A percentile compares a stretch with the other conserved stretches of the same genome.
Evolutionary conservation across 768 basidiomycete genomes (phyloP).

Genomic region (Kondoa malvinella): DNA sequence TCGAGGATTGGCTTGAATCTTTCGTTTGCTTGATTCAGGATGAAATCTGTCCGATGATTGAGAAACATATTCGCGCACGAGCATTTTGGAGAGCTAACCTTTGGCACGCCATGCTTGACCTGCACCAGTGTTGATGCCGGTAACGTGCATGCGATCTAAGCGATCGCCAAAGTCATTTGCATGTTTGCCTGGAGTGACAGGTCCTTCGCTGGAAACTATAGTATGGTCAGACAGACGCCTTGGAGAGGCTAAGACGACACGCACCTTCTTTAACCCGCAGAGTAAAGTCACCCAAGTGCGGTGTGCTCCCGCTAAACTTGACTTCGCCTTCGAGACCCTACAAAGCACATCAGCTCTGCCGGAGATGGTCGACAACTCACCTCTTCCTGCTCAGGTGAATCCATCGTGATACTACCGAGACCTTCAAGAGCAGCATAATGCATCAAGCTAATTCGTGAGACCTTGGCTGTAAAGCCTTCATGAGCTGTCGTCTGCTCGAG

Average conservation of each 20-base stretch:
- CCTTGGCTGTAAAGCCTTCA: slow-evolving; percentile 26
- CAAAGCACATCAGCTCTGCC: background rate
- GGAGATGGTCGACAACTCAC: slow-evolving; percentile 35
- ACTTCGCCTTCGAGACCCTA: slow-evolving; percentile 61
- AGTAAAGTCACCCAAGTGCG: slow-evolving; percentile 64
- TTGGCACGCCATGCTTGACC: slow-evolving; percentile 25
- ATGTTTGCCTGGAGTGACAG: slow-evolving; percentile 11
- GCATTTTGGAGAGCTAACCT: background rate
- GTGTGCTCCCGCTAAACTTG: slow-evolving; percentile 52
- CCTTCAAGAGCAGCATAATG: slow-evolving; percentile 83
- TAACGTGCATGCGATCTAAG: slow-evolving; percentile 19
- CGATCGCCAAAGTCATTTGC: slow-evolving; percentile 22
- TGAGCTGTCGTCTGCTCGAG: background rate
- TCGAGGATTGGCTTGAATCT: slow-evolving; percentile 43
- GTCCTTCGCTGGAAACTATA: slow-evolving; percentile 13
- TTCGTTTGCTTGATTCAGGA: slow-evolving; percentile 46
- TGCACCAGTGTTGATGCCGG: slow-evolving; percentile 12
- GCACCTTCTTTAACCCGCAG: slow-evolving; percentile 64
- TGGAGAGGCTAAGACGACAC: slow-evolving; percentile 47
- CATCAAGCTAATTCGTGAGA: slow-evolving; percentile 55
- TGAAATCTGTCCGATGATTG: background rate
- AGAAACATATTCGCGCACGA: background rate
- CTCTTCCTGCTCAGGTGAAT: slow-evolving; percentile 55
- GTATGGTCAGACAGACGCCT: background rate
- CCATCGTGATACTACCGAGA: slow-evolving; percentile 61